Conservation (phyloP, 2,329 filamentous ascomycete genomes). For the Aspergillus sp. region DNA sequence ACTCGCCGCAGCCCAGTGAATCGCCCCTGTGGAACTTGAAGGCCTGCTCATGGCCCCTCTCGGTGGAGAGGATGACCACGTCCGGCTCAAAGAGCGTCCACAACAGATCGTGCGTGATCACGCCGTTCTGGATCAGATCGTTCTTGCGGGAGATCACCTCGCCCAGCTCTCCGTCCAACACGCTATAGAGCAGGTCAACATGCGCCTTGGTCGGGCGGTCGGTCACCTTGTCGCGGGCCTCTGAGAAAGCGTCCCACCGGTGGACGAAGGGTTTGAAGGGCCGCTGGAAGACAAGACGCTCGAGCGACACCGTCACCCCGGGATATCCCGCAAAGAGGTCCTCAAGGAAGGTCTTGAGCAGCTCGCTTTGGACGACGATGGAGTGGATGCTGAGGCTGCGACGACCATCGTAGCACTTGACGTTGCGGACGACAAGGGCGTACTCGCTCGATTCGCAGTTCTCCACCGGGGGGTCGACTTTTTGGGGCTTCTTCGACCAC, state of each 20-base stretch:
- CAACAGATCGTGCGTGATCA: conserved; percentile 52
- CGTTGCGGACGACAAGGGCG: conserved; percentile 60
- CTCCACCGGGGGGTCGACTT: conserved; percentile 57
- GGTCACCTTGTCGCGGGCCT: conserved; percentile 41
- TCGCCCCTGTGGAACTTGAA: conserved; percentile 6
- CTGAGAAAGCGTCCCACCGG: conserved; percentile 55
- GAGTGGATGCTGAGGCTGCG: conserved; percentile 62
- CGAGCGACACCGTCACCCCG: conserved; percentile 58
- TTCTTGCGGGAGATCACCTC: conserved; percentile 51
- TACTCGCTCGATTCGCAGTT: conserved; percentile 62
- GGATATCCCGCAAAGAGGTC: conserved; percentile 59
- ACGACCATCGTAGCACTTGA: conserved; percentile 57
- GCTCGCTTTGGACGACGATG: conserved; percentile 63
- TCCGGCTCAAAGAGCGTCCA: conserved; percentile 41
- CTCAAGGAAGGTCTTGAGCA: conserved; percentile 57
- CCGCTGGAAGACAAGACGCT: conserved; percentile 60
- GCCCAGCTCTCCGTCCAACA: conserved; percentile 53
- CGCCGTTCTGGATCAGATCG: conserved; percentile 53
- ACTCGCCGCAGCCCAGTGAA: conserved; percentile 4
- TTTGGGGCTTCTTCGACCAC: conserved; percentile 57
- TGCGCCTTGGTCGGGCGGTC: conserved; percentile 50
- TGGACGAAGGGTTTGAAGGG: conserved; percentile 67
- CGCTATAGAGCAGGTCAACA: conserved; percentile 47
- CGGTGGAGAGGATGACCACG: conserved; percentile 12
- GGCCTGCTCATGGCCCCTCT: conserved; percentile 8